Base-by-base conservation (phyloP, 1,284 basidiomycete genomes). In the Pyrrhoderma lamaoense region DNA sequence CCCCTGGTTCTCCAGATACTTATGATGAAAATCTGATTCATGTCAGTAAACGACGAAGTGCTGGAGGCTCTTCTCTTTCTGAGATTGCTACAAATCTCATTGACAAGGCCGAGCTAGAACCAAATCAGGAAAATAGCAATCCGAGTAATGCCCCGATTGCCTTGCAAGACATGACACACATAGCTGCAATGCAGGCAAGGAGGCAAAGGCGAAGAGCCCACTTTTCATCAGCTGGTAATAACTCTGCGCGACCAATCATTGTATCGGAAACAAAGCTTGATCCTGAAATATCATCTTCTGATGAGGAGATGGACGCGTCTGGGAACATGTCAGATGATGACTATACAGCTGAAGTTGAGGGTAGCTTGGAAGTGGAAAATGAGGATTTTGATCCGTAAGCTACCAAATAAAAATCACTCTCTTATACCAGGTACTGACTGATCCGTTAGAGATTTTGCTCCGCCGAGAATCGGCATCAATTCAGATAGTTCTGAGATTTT, bases 321-420 rank as follows among this genome's bases (percentile, higher is more conserved):
- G 54, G 47, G 1, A 52, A 47, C 13, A 57, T 64, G 3, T 63
- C 69, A 7, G 75, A 76, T 34, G 75, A 76, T 8, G 75, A 76
- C 13, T 79, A 76, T 21, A 82, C 78, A 56, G 83, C 80, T 21
- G 71, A 74, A 34, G 68, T 66, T 11, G 73, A 71, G 14, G 71
- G 68, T 3, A 72, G 82, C 54, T 76, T 79, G 44, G 82, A 75
- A 7, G 85, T 80, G 49, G 84, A 70, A 11, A 60, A 57, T n/a
- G 59, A 62, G 38, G 72, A 85, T 52, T 87, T 86, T 57, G 85
- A 89, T 61, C 83, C 84, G 83, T 86, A 63, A 61, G 82, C 71
- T 8, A n/a, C 38, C 36, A 35, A 45, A n/a, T 38, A 16, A 8
- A 16, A 47, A 21, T 19, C 16, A 3, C 34, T 21, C 21, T 45